A percentile compares a stretch with the other conserved stretches of the same genome.
Conservation (phyloP, 768 basidiomycete genomes). For the Termitomyces titanicus region DNA sequence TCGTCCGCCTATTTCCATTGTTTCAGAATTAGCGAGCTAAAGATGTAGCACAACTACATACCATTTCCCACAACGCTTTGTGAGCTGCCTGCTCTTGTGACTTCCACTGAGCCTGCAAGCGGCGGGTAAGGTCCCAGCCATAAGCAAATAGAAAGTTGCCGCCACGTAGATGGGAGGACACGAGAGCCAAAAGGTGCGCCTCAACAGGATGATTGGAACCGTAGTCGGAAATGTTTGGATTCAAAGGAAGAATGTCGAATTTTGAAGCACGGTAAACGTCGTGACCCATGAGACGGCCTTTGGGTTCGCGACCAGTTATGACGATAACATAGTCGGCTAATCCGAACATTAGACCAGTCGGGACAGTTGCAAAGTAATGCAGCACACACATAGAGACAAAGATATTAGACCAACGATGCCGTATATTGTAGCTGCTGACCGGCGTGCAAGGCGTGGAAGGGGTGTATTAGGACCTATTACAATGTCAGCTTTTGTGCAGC, state of each 20-base stretch:
- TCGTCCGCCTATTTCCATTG: slow-evolving; percentile 69
- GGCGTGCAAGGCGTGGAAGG: slow-evolving; percentile 51
- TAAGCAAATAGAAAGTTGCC: slow-evolving; percentile 92
- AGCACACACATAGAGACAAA: slow-evolving; percentile 57
- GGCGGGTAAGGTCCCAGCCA: slow-evolving; percentile 83
- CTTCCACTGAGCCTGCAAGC: slow-evolving; percentile 80
- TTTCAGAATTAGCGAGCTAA: neutral
- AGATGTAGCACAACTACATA: slow-evolving; percentile 29
- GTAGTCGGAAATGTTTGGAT: slow-evolving; percentile 61
- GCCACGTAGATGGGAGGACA: slow-evolving; percentile 76
- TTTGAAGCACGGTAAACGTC: slow-evolving; percentile 88
- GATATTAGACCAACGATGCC: slow-evolving; percentile 77
- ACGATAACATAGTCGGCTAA: slow-evolving; percentile 92
- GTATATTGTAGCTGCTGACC: slow-evolving; percentile 63
- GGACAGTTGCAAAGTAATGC: neutral
- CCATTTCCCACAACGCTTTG: slow-evolving; percentile 75
- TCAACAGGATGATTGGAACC: slow-evolving; percentile 83
- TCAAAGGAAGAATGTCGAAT: slow-evolving; percentile 87
- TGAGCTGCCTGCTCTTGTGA: slow-evolving; percentile 45
- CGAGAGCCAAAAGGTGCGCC: slow-evolving; percentile 79
- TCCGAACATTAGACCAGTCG: neutral
- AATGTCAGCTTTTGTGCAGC: slow-evolving; percentile 5
- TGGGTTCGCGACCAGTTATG: slow-evolving; percentile 77
- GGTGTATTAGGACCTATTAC: slow-evolving; percentile 48
- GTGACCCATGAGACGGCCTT: slow-evolving; percentile 76